Evolutionary conservation across 192 early-diverging fungal genomes (phyloP).

Genomic region (Linnemannia zychae): DNA sequence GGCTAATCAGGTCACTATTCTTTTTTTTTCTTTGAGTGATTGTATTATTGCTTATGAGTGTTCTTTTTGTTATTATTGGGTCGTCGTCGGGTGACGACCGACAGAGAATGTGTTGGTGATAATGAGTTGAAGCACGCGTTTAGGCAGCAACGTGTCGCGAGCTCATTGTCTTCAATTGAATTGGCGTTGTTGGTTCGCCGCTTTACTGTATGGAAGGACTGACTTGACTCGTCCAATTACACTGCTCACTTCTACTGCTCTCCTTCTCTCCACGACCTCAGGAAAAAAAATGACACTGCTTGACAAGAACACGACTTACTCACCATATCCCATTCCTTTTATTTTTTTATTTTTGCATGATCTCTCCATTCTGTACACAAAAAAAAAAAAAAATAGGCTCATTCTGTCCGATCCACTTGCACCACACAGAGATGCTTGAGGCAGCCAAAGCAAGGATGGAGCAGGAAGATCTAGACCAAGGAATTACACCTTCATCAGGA

Average conservation of each 20-base stretch:
- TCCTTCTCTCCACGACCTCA: background rate
- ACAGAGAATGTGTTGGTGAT: background rate
- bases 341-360: background rate
- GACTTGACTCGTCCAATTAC: background rate
- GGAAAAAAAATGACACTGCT: background rate
- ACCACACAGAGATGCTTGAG: conserved; percentile 55
- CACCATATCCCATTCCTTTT: conserved; percentile 10
- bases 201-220: background rate
- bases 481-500: background rate
- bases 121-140: conserved; percentile 6
- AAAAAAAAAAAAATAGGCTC: conserved; percentile 30
- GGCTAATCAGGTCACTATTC: background rate
- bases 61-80: background rate
- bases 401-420: conserved; percentile 54
- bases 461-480: conserved; percentile 19
- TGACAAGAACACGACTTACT: background rate
- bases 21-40: background rate
- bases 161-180: background rate
- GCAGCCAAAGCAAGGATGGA: conserved; percentile 46
- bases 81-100: background rate
- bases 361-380: background rate
- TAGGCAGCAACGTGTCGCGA: conserved; percentile 1
- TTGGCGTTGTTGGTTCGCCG: background rate
- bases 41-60: background rate
- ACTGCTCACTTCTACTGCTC: background rate